phyloP scores from a whole-genome alignment of 208 protist genomes.

The Trypanosoma conorhini region DNA sequence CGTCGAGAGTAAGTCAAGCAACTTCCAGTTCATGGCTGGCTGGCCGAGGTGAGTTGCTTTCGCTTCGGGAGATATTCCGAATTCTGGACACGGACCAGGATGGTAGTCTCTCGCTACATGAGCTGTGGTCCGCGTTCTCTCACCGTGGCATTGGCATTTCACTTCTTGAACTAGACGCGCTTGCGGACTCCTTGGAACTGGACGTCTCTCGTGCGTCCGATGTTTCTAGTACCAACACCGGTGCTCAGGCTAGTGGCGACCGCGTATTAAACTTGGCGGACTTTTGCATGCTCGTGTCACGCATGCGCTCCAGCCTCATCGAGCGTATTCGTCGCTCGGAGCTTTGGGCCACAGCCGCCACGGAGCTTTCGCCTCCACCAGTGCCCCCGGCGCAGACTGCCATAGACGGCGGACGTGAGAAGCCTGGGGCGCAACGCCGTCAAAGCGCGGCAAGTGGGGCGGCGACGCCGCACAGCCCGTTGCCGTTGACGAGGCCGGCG shows the following conservation, averaged over 20 bases:
- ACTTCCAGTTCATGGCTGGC: neutral
- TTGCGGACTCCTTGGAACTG: constrained; percentile 62
- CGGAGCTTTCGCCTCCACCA: neutral
- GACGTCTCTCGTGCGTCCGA: neutral
- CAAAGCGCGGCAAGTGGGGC: neutral
- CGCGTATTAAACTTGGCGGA: constrained; percentile 38
- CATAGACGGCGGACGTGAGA: neutral
- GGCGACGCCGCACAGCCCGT: neutral
- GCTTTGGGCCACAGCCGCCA: constrained; percentile 9
- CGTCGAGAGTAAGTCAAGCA: constrained; percentile 10
- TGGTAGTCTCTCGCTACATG: constrained; percentile 35
- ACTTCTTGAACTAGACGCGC: constrained; percentile 54
- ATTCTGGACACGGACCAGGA: constrained; percentile 13
- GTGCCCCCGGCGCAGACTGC: neutral
- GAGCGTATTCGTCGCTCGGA: constrained; percentile 42
- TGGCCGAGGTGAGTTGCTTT: constrained; percentile 20
- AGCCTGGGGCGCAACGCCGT: neutral
- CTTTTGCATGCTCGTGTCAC: constrained; percentile 72
- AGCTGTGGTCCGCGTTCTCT: constrained; percentile 33
- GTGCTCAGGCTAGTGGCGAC: constrained; percentile 9
- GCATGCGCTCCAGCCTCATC: constrained; percentile 53
- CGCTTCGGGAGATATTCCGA: constrained; percentile 30
- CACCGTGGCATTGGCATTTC: constrained; percentile 33
- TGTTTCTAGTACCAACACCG: neutral
- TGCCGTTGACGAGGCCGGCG: neutral